Conservation (phyloP, 257 asterid genomes). For the Rauvolfia tetraphylla region DNA sequence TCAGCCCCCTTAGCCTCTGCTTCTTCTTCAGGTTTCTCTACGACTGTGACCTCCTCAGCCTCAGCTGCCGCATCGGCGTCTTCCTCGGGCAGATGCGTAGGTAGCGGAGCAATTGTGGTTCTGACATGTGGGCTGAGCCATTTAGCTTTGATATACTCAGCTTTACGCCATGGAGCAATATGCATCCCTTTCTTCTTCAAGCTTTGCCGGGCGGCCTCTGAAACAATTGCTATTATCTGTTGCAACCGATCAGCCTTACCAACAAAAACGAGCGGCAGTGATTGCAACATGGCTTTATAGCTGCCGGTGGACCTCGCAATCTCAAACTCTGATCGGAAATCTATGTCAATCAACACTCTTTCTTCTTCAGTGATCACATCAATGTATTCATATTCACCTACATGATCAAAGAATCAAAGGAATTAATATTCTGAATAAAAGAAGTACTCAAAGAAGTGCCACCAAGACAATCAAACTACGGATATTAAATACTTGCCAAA, state of each 20-base stretch:
- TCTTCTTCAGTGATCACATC: constrained; percentile 68
- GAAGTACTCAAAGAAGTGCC: not conserved
- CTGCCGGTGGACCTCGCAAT: constrained; percentile 73
- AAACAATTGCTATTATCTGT: constrained; percentile 67
- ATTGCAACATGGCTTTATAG: constrained; percentile 59
- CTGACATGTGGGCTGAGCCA: constrained; percentile 76
- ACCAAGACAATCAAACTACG: not conserved
- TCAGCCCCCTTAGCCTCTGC: constrained; percentile 3
- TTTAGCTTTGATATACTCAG: constrained; percentile 71
- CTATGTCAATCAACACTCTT: constrained; percentile 68
- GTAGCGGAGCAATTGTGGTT: constrained; percentile 15
- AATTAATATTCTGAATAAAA: not conserved
- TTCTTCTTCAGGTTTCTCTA: constrained; percentile 23
- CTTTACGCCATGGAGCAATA: constrained; percentile 90
- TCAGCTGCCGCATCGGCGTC: constrained; percentile 15
- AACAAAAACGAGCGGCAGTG: constrained; percentile 66
- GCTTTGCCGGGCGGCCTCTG: constrained; percentile 77
- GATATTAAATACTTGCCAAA: not conserved
- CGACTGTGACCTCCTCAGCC: not conserved
- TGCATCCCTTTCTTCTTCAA: constrained; percentile 95
- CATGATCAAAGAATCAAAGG: not conserved
- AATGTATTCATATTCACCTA: constrained; percentile 83
- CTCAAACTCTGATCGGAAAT: constrained; percentile 89
- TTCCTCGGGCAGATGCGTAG: not conserved
- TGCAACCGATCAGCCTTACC: constrained; percentile 75